phyloP scores from a whole-genome alignment of 2,329 filamentous ascomycete species.

The Xylaria digitata region DNA sequence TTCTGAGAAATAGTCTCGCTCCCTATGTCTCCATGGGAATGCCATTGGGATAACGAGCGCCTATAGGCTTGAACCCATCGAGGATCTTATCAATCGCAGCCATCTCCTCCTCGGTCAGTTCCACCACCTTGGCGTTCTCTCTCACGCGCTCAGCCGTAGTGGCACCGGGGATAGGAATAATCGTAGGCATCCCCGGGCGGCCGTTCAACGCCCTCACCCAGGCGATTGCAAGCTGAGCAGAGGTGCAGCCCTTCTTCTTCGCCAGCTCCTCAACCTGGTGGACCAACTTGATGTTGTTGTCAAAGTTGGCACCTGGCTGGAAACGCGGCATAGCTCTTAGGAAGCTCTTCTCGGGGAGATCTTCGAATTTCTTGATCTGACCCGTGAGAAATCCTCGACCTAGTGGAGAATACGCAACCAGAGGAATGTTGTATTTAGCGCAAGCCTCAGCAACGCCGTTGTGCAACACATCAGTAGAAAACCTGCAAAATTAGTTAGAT shows the following conservation, averaged over 20 bases:
- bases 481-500: conserved; percentile 39
- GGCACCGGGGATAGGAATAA: conserved; percentile 76
- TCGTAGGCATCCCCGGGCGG: conserved; percentile 63
- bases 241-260: conserved; percentile 67
- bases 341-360: conserved; percentile 65
- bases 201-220: conserved; percentile 67
- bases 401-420: conserved; percentile 79
- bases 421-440: conserved; percentile 72
- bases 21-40: conserved; percentile 53
- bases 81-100: conserved; percentile 62
- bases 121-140: conserved; percentile 68
- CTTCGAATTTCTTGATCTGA: conserved; percentile 60
- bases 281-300: conserved; percentile 72
- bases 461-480: conserved; percentile 44
- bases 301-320: conserved; percentile 67
- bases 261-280: conserved; percentile 68
- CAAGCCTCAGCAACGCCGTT: conserved; percentile 59
- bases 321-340: conserved; percentile 67
- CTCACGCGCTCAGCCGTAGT: conserved; percentile 65
- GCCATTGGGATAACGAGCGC: conserved; percentile 60
- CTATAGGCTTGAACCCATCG: conserved; percentile 59
- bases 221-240: conserved; percentile 73
- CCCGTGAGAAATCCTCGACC: conserved; percentile 69
- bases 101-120: conserved; percentile 63
- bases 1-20: background rate